phyloP scores from a whole-genome alignment of 208 protist species.

The Acanthamoeba culbertsoni region DNA sequence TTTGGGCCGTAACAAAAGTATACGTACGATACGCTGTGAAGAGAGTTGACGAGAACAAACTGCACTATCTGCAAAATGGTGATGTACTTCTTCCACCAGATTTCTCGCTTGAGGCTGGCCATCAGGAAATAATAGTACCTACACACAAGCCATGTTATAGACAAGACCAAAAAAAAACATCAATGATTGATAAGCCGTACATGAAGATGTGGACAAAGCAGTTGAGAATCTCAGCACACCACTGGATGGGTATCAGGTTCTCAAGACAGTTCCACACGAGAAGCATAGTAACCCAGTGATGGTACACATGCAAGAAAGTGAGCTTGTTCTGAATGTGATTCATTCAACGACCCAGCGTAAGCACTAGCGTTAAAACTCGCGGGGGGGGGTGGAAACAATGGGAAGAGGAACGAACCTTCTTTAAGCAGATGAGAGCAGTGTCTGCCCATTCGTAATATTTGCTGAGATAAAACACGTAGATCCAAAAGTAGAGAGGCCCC shows the following conservation, averaged over 20 bases:
- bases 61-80: slow-evolving; percentile 53
- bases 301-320: slow-evolving; percentile 71
- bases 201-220: slow-evolving; percentile 63
- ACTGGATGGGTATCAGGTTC: slow-evolving; percentile 46
- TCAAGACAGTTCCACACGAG: slow-evolving; percentile 52
- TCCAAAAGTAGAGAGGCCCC: slow-evolving; percentile 55
- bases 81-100: slow-evolving; percentile 69
- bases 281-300: slow-evolving; percentile 62
- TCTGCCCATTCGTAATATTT: slow-evolving; percentile 74
- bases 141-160: neutral
- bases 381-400: neutral
- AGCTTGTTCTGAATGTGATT: slow-evolving; percentile 23
- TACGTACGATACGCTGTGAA: neutral
- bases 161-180: neutral
- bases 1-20: too few species aligned
- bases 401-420: slow-evolving; percentile 2
- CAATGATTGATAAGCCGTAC: neutral
- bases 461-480: slow-evolving; percentile 57
- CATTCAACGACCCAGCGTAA: neutral
- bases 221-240: slow-evolving; percentile 43
- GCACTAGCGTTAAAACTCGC: neutral
- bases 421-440: slow-evolving; percentile 69
- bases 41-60: slow-evolving; percentile 42
- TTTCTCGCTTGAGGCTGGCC: neutral
- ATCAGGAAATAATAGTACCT: slow-evolving; percentile 64